Evolutionary conservation across 2,329 filamentous ascomycete genomes (phyloP).

Genomic region (Aschersonia sp.): DNA sequence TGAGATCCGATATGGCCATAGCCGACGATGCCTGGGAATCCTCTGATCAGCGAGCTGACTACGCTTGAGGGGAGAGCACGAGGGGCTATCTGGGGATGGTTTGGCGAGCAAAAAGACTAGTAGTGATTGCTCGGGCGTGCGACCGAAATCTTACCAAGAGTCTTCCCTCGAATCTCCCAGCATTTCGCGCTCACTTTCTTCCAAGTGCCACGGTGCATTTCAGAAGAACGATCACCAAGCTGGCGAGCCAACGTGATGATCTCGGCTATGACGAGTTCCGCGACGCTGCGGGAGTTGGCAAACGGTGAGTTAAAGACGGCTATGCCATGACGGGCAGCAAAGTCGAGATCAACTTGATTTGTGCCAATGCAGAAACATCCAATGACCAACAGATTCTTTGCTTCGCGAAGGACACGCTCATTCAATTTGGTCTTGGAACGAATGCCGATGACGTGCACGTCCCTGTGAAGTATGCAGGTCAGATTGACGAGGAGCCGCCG

Average conservation of each 20-base stretch:
- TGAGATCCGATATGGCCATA: slow-evolving; percentile 97
- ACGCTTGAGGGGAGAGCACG: no score
- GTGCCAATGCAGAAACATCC: slow-evolving; percentile 99
- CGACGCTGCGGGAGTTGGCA: slow-evolving; percentile 92
- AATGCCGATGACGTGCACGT: slow-evolving; percentile 95
- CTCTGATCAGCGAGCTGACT: neutral
- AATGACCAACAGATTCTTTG: slow-evolving; percentile 87
- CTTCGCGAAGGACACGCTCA: slow-evolving; percentile 68
- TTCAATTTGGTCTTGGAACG: slow-evolving; percentile 95
- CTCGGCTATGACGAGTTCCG: slow-evolving; percentile 87
- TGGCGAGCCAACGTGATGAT: slow-evolving; percentile 87
- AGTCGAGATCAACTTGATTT: slow-evolving; percentile 82
- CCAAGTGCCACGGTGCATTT: slow-evolving; percentile 91
- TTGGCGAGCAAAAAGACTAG: neutral
- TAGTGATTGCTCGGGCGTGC: neutral
- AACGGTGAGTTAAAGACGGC: slow-evolving; percentile 99
- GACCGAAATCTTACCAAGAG: slow-evolving; percentile 46
- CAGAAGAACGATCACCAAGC: slow-evolving; percentile 79
- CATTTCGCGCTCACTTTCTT: slow-evolving; percentile 95
- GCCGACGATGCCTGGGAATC: slow-evolving; percentile 60
- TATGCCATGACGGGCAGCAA: slow-evolving; percentile 71
- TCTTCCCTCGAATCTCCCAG: slow-evolving; percentile 98
- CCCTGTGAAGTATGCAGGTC: slow-evolving; percentile 31
- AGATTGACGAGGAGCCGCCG: neutral
- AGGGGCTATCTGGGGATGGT: no score